Evolutionary conservation across 306 rosid genomes (phyloP).

Genomic region (Canavalia gladiata): DNA sequence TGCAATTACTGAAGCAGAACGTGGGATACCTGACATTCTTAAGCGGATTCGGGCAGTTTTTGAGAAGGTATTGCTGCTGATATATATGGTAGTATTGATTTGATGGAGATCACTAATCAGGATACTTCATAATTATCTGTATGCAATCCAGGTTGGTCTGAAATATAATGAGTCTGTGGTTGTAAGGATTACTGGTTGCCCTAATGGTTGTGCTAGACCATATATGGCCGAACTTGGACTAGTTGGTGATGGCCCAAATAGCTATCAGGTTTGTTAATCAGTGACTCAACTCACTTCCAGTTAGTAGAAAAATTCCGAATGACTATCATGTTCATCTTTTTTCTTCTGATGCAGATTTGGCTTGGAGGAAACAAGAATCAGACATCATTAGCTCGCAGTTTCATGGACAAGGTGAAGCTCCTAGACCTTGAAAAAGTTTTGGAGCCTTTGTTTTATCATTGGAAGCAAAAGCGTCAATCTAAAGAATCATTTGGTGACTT

Average conservation of each 20-base stretch:
- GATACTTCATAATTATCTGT: constrained; percentile 17
- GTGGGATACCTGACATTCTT: constrained; percentile 90
- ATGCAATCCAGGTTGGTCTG: constrained; percentile 82
- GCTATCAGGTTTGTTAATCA: constrained; percentile 83
- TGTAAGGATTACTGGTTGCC: constrained; percentile 94
- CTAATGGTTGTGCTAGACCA: constrained; percentile 96
- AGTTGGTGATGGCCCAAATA: constrained; percentile 98
- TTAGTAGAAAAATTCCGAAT: constrained; percentile 15
- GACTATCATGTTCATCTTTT: not conserved
- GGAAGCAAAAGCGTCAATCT: constrained; percentile 92
- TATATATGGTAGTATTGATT: constrained; percentile 16
- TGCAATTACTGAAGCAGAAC: constrained; percentile 98
- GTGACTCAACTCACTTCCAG: constrained; percentile 32
- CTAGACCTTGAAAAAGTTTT: constrained; percentile 90
- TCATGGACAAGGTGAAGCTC: constrained; percentile 93
- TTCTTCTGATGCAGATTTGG: constrained; percentile 73
- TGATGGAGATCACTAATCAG: constrained; percentile 34
- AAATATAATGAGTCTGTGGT: constrained; percentile 90
- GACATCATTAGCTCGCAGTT: constrained; percentile 77
- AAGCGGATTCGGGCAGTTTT: constrained; percentile 90
- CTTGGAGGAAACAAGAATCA: constrained; percentile 92
- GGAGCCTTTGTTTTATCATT: constrained; percentile 89
- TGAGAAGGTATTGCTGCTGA: constrained; percentile 75
- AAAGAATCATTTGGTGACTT: constrained; percentile 93
- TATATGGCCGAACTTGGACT: constrained; percentile 99